phyloP scores from a whole-genome alignment of 2,329 filamentous ascomycete genomes.

The Ceratocystis variospora region DNA sequence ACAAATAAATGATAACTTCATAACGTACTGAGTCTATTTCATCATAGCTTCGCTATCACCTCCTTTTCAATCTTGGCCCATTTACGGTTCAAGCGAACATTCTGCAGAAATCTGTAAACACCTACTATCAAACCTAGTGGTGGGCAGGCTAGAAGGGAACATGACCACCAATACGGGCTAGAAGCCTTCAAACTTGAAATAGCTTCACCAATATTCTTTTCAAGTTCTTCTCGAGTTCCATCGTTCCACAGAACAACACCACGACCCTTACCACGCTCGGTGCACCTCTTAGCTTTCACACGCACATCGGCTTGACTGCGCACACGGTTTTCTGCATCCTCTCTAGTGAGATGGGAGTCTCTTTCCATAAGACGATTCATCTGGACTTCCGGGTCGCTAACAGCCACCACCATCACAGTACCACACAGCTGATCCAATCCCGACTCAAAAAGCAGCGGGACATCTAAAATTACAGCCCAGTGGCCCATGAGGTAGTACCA shows the following conservation, averaged over 20 bases:
- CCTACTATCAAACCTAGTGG: conserved; percentile 58
- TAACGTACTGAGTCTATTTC: background rate
- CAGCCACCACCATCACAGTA: conserved; percentile 73
- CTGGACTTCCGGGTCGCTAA: conserved; percentile 66
- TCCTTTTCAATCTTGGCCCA: conserved; percentile 51
- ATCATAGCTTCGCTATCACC: conserved; percentile 32
- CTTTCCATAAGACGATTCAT: conserved; percentile 62
- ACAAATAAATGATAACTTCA: too few relatives aligned
- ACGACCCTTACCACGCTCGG: conserved; percentile 47
- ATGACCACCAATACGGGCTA: conserved; percentile 78
- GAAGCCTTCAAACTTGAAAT: conserved; percentile 46
- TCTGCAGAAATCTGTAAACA: conserved; percentile 58
- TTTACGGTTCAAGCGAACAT: conserved; percentile 49
- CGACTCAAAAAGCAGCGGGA: conserved; percentile 83
- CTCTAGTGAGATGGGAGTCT: conserved; percentile 63
- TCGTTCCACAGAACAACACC: conserved; percentile 91
- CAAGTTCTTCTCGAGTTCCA: conserved; percentile 54
- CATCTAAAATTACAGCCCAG: conserved; percentile 86
- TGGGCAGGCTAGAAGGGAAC: conserved; percentile 53
- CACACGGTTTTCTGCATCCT: conserved; percentile 80
- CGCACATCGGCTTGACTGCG: conserved; percentile 73
- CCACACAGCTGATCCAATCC: conserved; percentile 76
- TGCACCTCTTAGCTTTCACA: conserved; percentile 64
- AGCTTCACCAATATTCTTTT: conserved; percentile 49
- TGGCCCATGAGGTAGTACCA: conserved; percentile 57